phyloP scores from a whole-genome alignment of 768 basidiomycete genomes.

The Rhodotorula paludigena region DNA sequence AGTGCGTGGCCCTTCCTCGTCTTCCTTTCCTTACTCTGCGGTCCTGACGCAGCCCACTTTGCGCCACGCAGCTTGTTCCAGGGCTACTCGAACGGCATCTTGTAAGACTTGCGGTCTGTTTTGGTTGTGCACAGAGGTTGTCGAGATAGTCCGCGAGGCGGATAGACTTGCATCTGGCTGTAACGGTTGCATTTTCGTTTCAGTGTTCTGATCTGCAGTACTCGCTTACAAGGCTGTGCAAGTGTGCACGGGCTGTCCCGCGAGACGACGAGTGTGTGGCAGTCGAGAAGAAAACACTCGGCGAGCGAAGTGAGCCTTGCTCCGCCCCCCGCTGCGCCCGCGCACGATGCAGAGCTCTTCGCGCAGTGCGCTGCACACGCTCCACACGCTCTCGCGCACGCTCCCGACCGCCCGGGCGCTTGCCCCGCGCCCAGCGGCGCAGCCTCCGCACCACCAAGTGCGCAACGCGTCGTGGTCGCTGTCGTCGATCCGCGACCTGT shows the following conservation, averaged over 20 bases:
- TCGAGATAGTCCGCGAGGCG: too few relatives aligned
- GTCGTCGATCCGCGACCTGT: constrained; percentile 15
- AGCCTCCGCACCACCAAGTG: not conserved
- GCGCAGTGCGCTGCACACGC: not conserved
- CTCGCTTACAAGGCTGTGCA: not conserved
- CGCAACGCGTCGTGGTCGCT: constrained; percentile 23
- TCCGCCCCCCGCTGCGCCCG: not conserved
- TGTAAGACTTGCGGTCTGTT: not conserved
- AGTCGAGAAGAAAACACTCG: not conserved
- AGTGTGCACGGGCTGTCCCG: too few relatives aligned
- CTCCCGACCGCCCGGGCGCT: not conserved
- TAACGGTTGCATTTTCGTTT: not conserved
- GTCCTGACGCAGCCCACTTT: too few relatives aligned
- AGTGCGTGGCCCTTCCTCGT: constrained; percentile 50
- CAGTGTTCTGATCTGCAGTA: too few relatives aligned
- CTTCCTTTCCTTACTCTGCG: not conserved
- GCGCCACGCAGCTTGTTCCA: constrained; percentile 27
- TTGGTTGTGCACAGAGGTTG: not conserved
- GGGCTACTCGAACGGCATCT: constrained; percentile 18
- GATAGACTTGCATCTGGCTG: too few relatives aligned
- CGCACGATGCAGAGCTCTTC: not conserved
- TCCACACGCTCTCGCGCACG: constrained; percentile 11
- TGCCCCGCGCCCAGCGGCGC: not conserved
- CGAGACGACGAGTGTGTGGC: too few relatives aligned
- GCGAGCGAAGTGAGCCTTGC: too few relatives aligned